Evolutionary conservation across 108 stramenopile species (phyloP), one percentile per base, ranked within the genome.

Genomic region (Aureococcus anophagefferens): DNA sequence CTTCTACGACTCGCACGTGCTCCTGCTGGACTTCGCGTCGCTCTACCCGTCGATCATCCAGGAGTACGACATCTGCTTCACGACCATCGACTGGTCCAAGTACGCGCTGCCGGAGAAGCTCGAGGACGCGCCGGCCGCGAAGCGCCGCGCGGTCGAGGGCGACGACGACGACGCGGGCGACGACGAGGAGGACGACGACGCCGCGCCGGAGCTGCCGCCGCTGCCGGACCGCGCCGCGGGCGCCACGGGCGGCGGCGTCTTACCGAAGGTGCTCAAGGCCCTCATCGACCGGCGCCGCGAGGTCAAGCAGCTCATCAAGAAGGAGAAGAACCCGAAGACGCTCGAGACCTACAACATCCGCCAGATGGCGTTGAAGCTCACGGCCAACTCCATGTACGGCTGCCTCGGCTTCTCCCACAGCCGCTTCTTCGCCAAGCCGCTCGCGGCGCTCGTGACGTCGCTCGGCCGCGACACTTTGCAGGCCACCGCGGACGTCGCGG

Each of bases 341-440:
- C 77, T 77, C 59, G 81, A 88, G 59, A 59, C 51, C 95, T 85
- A 97, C 46, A 94, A 99, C 76, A 96, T 99, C 82, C 92, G 95
- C 32, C 98, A 99, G 74, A 89, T 89, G 83, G 98, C 98, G 5
- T 81, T 99, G 63, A 99, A 99, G 75, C 83, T 99, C 63, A 97
- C 95, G 30, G 98, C 98, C 73, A 99, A 99, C 90, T 95, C 94
- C 21, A 99, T 99, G 98, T 99, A 99, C 76, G 98, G 98, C 46
- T 99, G 98, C 77, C 88, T 99, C 32, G 98, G 96, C 34, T 99
- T 99, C 80, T 86, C 91, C 35, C 79, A 90, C 76, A 94, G 92
- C 63, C 87, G 98, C 13, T 99, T 99, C 81, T 99, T 85, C 73
- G 98, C 98, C 36, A 90, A 95, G 74, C 96, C 98, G 30, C 94